Evolutionary conservation across 108 stramenopile species (phyloP).

Genomic region (Pseudonitzschia delicatissima): DNA sequence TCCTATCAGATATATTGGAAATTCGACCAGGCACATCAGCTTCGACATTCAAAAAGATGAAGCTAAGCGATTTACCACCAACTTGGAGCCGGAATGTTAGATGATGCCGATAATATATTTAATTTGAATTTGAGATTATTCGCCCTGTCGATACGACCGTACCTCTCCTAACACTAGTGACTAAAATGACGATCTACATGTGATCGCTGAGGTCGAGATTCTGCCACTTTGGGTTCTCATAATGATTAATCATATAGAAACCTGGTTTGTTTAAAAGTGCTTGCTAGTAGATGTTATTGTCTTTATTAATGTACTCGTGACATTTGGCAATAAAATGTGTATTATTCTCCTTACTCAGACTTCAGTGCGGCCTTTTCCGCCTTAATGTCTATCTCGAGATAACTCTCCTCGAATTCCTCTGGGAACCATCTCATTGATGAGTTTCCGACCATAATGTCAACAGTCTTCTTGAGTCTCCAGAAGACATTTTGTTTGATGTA

Average conservation of each 20-base stretch:
- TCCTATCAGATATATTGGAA: conserved; percentile 41
- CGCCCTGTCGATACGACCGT: too few species aligned
- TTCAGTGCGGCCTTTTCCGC: neutral
- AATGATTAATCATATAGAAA: too few species aligned
- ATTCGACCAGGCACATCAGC: conserved; percentile 7
- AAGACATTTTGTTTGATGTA: conserved; percentile 64
- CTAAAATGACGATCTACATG: too few species aligned
- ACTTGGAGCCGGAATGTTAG: conserved; percentile 36
- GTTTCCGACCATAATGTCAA: conserved; percentile 68
- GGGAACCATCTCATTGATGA: conserved; percentile 59
- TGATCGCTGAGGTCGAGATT: too few species aligned
- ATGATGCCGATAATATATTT: neutral
- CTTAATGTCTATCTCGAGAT: conserved; percentile 18
- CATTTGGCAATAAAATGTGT: too few species aligned
- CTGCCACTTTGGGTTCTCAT: too few species aligned
- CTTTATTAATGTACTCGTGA: too few species aligned
- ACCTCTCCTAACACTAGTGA: too few species aligned
- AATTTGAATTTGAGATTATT: neutral
- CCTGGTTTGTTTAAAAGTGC: too few species aligned
- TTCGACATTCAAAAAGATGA: conserved; percentile 12
- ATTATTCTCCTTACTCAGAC: too few species aligned
- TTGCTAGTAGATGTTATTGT: too few species aligned
- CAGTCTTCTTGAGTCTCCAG: conserved; percentile 48
- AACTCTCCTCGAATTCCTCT: conserved; percentile 34
- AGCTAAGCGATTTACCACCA: conserved; percentile 31